A percentile compares a stretch with the other conserved stretches of the same genome.
phyloP scores from a whole-genome alignment of 2,329 filamentous ascomycete genomes.

The Verticillium nubilum region DNA sequence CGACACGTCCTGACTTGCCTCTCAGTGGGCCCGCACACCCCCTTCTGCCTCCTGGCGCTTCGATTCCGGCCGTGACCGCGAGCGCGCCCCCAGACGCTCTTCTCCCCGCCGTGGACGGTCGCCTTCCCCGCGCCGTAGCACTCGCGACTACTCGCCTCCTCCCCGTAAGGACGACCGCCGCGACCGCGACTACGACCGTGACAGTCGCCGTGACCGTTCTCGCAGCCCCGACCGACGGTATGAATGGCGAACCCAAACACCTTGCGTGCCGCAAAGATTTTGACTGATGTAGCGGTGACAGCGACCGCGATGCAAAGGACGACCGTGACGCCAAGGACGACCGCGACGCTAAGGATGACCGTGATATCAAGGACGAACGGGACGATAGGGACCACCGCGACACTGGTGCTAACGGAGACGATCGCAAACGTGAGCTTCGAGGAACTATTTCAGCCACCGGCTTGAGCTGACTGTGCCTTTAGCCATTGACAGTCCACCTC shows the following conservation, averaged over 20 bases:
- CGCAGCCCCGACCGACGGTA: slow-evolving; percentile 63
- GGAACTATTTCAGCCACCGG: slow-evolving; percentile 5
- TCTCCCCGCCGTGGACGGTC: slow-evolving; percentile 67
- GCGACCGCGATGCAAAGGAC: slow-evolving; percentile 53
- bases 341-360: slow-evolving; percentile 77
- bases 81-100: slow-evolving; percentile 56
- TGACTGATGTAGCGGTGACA: slow-evolving; percentile 16
- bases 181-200: slow-evolving; percentile 73
- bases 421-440: slow-evolving; percentile 71
- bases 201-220: slow-evolving; percentile 70
- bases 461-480: slow-evolving; percentile 8
- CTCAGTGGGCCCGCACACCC: slow-evolving; percentile 93
- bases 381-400: slow-evolving; percentile 80
- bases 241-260: slow-evolving; percentile 4
- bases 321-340: slow-evolving; percentile 69
- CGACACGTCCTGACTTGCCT: too few relatives aligned
- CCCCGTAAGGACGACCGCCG: slow-evolving; percentile 77
- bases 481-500: slow-evolving; percentile 70
- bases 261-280: background rate
- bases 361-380: slow-evolving; percentile 85
- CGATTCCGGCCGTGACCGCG: slow-evolving; percentile 79
- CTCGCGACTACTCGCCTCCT: slow-evolving; percentile 71
- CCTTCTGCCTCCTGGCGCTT: slow-evolving; percentile 98
- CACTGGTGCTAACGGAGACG: slow-evolving; percentile 76
- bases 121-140: slow-evolving; percentile 70